Evolutionary conservation across 305 asterid species (phyloP).

Genomic region (Fraxinus floribunda): DNA sequence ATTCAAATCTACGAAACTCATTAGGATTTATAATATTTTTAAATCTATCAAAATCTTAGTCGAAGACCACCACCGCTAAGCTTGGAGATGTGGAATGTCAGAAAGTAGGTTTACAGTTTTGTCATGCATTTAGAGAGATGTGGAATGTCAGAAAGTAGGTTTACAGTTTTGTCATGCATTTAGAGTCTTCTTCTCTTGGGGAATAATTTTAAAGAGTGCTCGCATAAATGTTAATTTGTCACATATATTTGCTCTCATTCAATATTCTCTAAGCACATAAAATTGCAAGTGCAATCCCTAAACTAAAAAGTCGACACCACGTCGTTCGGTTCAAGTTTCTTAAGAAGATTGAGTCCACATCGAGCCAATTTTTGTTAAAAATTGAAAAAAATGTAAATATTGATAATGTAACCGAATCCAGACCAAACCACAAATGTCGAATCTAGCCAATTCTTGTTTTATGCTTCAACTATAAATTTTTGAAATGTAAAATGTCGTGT

Average conservation of each 20-base stretch:
- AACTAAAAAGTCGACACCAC: neutral
- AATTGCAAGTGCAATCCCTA: neutral
- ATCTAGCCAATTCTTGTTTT: no score
- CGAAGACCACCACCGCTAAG: no score
- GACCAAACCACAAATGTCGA: no score
- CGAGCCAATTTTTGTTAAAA: neutral
- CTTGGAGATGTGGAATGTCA: slow-evolving; percentile 18
- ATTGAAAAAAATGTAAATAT: neutral
- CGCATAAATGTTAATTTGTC: neutral
- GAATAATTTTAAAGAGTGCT: slow-evolving; percentile 16
- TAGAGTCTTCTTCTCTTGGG: slow-evolving; percentile 16
- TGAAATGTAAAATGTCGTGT: no score
- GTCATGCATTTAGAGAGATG: no score
- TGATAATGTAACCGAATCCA: neutral
- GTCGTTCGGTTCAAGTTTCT: neutral
- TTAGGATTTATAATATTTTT: no score
- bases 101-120: no score
- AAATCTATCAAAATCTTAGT: no score
- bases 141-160: slow-evolving; percentile 29
- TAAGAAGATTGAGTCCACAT: neutral
- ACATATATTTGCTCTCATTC: neutral
- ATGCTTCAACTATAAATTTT: neutral
- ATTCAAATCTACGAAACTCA: no score
- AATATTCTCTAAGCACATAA: neutral
- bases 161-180: slow-evolving; percentile 24